Percentiles rank a stretch among this genome's conserved stretches.
phyloP scores from a whole-genome alignment of 1,139 yeast species.

The Magnusiomyces suaveolens region DNA sequence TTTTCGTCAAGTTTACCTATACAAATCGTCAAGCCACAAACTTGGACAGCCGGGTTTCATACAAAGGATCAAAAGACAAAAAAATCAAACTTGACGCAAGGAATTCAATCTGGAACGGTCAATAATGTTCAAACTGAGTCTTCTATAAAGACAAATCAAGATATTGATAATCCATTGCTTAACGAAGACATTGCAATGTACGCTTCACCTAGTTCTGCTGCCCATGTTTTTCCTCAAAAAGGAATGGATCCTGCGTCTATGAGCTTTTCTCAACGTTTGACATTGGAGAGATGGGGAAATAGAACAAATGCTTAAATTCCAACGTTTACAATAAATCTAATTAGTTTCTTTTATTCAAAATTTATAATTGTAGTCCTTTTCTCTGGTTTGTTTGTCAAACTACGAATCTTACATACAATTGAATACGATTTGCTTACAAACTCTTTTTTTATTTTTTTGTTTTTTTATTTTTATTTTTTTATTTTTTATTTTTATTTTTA shows the following conservation, averaged over 20 bases:
- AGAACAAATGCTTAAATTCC: not conserved
- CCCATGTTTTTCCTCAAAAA: constrained; percentile 6
- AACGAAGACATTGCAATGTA: constrained; percentile 12
- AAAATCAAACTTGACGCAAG: not conserved
- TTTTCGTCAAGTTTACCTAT: constrained; percentile 15
- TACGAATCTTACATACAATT: too few species aligned
- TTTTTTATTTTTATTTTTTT: too few species aligned
- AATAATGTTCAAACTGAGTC: too few species aligned
- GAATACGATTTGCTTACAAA: too few species aligned
- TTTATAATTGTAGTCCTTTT: too few species aligned
- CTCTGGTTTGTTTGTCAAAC: too few species aligned
- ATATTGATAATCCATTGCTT: not conserved
- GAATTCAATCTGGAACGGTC: not conserved
- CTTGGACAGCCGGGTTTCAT: not conserved
- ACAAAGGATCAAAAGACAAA: not conserved
- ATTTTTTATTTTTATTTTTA: too few species aligned
- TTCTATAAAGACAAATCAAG: too few species aligned
- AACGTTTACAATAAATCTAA: too few species aligned
- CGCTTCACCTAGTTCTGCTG: constrained; percentile 12
- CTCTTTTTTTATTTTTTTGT: too few species aligned
- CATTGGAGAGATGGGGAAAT: constrained; percentile 11
- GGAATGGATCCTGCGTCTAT: constrained; percentile 13
- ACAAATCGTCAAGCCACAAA: constrained; percentile 1
- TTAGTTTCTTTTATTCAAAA: too few species aligned
- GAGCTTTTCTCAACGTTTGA: constrained; percentile 16